Percentiles rank a stretch among this genome's conserved stretches.
These are phyloP conservation scores for Eucalyptus globulus DNA, from an alignment of 345 rosid species.

Conservation along the genomic window DNA sequence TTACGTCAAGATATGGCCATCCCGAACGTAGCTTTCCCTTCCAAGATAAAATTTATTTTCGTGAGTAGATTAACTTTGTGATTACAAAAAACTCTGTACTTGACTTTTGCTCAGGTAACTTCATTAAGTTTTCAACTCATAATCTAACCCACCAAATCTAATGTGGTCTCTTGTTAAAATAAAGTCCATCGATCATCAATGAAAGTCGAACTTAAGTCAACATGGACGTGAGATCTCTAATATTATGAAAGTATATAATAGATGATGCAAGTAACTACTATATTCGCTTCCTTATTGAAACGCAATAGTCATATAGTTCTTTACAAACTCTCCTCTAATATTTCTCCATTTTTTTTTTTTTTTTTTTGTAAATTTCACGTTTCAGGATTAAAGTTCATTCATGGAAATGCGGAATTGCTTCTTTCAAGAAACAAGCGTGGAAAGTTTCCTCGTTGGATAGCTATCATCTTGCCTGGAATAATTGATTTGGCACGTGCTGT, in stretches of 20 bases:
- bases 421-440: background rate
- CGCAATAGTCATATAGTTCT: background rate
- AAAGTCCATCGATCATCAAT: background rate
- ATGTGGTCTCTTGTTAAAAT: background rate
- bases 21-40: background rate
- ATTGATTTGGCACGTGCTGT: slow-evolving; percentile 22
- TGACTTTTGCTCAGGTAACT: background rate
- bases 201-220: background rate
- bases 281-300: background rate
- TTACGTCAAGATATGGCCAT: background rate
- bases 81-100: background rate
- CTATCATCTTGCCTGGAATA: slow-evolving; percentile 31
- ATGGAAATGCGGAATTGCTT: slow-evolving; percentile 16
- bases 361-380: background rate
- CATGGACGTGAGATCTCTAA: background rate
- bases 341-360: too few relatives aligned
- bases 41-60: background rate
- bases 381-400: slow-evolving; percentile 27
- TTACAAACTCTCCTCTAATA: background rate
- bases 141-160: background rate
- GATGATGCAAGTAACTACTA: background rate
- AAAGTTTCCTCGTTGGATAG: slow-evolving; percentile 43
- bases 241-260: background rate
- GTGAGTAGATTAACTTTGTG: background rate
- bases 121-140: background rate